A percentile compares a stretch with the other conserved stretches of the same genome.
Conservation (phyloP, 2,329 filamentous ascomycete species). For the Microcyclosporella mali region DNA sequence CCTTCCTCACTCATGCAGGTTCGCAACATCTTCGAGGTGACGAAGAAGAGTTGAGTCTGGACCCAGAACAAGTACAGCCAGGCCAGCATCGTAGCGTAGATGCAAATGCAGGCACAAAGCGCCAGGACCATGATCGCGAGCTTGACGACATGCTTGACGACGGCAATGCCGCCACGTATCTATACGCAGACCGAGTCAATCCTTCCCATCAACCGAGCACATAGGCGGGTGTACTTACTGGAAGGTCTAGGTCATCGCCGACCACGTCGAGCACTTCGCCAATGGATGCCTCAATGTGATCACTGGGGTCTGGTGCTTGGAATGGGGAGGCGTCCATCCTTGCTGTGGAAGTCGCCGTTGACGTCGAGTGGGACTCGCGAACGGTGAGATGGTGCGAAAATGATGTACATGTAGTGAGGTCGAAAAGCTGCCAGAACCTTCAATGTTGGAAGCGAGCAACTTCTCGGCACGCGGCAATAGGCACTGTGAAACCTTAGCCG, state of each 20-base stretch:
- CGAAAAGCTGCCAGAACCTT: too few species aligned
- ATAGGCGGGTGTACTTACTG: conserved; percentile 2
- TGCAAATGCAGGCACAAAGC: conserved; percentile 8
- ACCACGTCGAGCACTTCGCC: conserved; percentile 1
- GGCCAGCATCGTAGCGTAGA: conserved; percentile 8
- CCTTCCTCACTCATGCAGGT: conserved; percentile 1
- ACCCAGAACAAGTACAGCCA: conserved; percentile 16
- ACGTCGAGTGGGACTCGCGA: neutral
- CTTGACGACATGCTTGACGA: conserved; percentile 6
- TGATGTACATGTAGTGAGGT: too few species aligned
- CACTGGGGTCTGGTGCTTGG: neutral
- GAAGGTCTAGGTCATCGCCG: conserved; percentile 5
- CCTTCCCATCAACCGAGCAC: neutral
- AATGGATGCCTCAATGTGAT: neutral
- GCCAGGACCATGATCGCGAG: conserved; percentile 12
- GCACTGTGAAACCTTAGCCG: too few species aligned
- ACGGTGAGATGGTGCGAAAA: neutral
- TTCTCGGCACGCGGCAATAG: neutral
- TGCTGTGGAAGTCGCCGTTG: neutral
- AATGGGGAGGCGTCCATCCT: conserved; percentile 11
- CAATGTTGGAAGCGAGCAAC: too few species aligned
- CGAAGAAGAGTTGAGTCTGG: conserved; percentile 8
- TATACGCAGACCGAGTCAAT: conserved; percentile 3
- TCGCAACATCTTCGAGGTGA: conserved; percentile 7
- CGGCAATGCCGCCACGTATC: conserved; percentile 9